phyloP scores from a whole-genome alignment of 2,329 filamentous ascomycete species.

The Alternaria triticimaculans region DNA sequence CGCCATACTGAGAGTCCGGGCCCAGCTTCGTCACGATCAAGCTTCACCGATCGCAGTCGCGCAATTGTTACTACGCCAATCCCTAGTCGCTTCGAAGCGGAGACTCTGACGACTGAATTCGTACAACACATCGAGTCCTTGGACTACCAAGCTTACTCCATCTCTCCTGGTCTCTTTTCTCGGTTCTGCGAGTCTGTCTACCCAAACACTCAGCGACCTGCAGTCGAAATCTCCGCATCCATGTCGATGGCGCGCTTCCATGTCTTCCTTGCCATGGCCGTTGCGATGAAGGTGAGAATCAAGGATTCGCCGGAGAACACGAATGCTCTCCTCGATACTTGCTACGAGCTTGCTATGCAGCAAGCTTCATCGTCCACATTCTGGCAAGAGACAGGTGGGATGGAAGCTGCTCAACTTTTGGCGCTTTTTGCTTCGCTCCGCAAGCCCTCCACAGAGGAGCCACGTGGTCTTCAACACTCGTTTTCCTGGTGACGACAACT shows the following conservation, averaged over 20 bases:
- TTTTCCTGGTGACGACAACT: constrained; percentile 40
- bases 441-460: constrained; percentile 24
- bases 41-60: constrained; percentile 41
- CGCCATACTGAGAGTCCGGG: constrained; percentile 34
- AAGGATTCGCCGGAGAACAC: constrained; percentile 37
- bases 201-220: constrained; percentile 32
- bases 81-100: constrained; percentile 46
- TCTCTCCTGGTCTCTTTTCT: constrained; percentile 33
- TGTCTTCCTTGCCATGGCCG: constrained; percentile 47
- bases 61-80: constrained; percentile 39
- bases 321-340: constrained; percentile 43
- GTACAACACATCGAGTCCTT: constrained; percentile 36
- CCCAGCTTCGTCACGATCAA: constrained; percentile 34
- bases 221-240: constrained; percentile 28
- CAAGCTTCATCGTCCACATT: constrained; percentile 38
- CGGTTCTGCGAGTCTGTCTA: constrained; percentile 44
- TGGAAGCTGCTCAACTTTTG: constrained; percentile 43
- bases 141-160: constrained; percentile 34
- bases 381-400: constrained; percentile 43
- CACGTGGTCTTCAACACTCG: constrained; percentile 34
- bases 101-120: constrained; percentile 45
- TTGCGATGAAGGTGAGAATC: constrained; percentile 46
- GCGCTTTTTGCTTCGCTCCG: constrained; percentile 42
- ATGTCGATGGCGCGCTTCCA: constrained; percentile 46
- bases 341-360: constrained; percentile 47